Base-by-base conservation (phyloP, 192 early-diverging fungal genomes). In the Rhizophagus prolifer region DNA sequence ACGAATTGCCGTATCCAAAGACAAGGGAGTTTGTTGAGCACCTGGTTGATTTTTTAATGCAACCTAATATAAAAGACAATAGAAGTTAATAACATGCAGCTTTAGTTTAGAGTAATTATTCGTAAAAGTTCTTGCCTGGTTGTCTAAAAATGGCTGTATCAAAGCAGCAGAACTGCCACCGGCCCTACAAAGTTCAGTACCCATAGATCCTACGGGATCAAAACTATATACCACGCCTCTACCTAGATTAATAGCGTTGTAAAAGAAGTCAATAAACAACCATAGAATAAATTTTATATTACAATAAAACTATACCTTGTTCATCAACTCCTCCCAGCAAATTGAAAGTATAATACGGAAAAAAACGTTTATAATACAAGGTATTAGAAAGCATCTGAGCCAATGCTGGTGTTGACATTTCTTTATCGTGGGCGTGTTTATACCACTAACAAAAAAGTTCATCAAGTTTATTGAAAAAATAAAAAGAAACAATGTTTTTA, bases 71-170 rank as follows among this genome's bases (percentile, higher is more conserved):
- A n/a, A 13, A 26, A 46, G 25, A 41, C 2, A n/a, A 28, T 7
- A 28, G n/a, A n/a, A 41, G 2, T 58, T 46, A 4, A 38, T 30
- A 44, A 47, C 60, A 9, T 10, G 25, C 47, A 82, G 58, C 12
- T 38, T 70, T 26, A 61, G 47, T 36, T n/a, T 21, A 2, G 10
- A 41, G 6, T 28, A 2, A 41, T 21, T 23, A 62, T 19, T 8
- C 54, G 5, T 63, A 13, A 46, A 30, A 8, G n/a, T 9, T 8
- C 26, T 54, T 86, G 93, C 91, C 87, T 96, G 95, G 83, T 94
- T 97, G 80, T 99, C 98, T 81, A 99, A 84, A 81, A 99, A 98
- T 61, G 98, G 96, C 83, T 98, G 97, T 70, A 99, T 91, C 38
- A 99, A 84, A 23, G 94, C 87, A n/a, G 91, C 87, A 25, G 92